Base-by-base conservation (phyloP, 2,329 filamentous ascomycete genomes). In the Aspergillus sp. region DNA sequence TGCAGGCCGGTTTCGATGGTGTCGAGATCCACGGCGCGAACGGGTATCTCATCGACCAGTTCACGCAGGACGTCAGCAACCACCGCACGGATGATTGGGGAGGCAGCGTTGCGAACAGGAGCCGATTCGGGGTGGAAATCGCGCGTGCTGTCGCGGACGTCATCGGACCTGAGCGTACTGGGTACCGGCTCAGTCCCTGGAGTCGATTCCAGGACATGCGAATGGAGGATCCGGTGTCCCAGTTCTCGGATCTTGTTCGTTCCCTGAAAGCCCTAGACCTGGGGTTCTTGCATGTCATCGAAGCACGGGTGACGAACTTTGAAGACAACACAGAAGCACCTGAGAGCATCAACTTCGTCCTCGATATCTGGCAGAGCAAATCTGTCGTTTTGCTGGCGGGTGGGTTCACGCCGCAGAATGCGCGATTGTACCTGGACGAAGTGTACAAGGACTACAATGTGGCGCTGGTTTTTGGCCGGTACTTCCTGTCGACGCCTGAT, bases 281-380 rank as follows among this genome's bases (percentile, higher is more conserved):
- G 5, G 74, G 78, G 0, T 85, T 82, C 54, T 57, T 85, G 1
- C 79, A 83, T 55, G 52, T 83, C 0, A 63, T 85, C 3, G 79
- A 85, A 51, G 73, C 78, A 0, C 72, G 79, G 0, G 62, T 51
- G 2, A 45, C 42, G 2, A 44, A 44, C 1, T 28, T 39, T 3
- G 32, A 9, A 2, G 50, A 54, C 26, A 34, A 5, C 4, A 19
- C 19, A 19, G 43, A 41, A 9, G 41, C 29, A 1, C 19, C 27
- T 26, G 52, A 64, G 2, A 52, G 61, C 1, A 53, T 73, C 29
- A 64, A 72, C 32, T 71, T 68, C 47, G 50, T 73, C 34, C 47
- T 74, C 41, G 57, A 73, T 47, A 52, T 67, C 3, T 77, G 73
- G 72, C 62, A 60, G 19, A 66, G 63, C 27, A 50, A 56, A 4